phyloP scores from a whole-genome alignment of 805 yeast species.

The Cyberlindnera saturnus region DNA sequence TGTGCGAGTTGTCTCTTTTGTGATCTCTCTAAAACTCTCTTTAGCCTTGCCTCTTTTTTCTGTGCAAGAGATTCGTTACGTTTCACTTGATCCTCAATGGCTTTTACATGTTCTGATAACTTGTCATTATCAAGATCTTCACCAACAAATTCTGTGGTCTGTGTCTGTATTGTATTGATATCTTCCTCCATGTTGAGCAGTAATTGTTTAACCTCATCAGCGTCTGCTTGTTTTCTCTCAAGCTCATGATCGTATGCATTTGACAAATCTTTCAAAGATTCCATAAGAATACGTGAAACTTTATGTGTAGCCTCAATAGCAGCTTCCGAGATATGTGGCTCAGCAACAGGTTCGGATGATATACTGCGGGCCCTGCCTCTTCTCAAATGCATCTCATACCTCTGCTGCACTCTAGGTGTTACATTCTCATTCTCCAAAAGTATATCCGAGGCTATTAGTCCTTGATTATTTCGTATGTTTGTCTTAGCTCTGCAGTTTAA shows the following conservation, averaged over 20 bases:
- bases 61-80: constrained; percentile 15
- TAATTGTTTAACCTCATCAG: constrained; percentile 40
- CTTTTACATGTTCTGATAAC: constrained; percentile 5
- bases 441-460: constrained; percentile 22
- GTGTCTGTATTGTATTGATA: constrained; percentile 27
- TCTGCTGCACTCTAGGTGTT: constrained; percentile 18
- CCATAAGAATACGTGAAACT: constrained; percentile 44
- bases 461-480: constrained; percentile 32
- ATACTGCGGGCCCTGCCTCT: constrained; percentile 2
- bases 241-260: constrained; percentile 51
- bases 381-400: constrained; percentile 20
- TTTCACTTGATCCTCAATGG: constrained; percentile 15
- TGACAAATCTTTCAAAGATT: constrained; percentile 40
- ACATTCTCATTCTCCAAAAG: constrained; percentile 20
- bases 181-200: constrained; percentile 36
- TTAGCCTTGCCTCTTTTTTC: constrained; percentile 22
- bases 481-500: constrained; percentile 43
- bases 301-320: constrained; percentile 48
- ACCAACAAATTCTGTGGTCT: constrained; percentile 19
- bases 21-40: constrained; percentile 25
- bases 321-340: constrained; percentile 45
- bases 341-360: constrained; percentile 11
- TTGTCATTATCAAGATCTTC: constrained; percentile 11
- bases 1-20: constrained; percentile 20
- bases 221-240: constrained; percentile 46